Base-by-base conservation (phyloP, 2,329 filamentous ascomycete species). In the Colletotrichum sp. region DNA sequence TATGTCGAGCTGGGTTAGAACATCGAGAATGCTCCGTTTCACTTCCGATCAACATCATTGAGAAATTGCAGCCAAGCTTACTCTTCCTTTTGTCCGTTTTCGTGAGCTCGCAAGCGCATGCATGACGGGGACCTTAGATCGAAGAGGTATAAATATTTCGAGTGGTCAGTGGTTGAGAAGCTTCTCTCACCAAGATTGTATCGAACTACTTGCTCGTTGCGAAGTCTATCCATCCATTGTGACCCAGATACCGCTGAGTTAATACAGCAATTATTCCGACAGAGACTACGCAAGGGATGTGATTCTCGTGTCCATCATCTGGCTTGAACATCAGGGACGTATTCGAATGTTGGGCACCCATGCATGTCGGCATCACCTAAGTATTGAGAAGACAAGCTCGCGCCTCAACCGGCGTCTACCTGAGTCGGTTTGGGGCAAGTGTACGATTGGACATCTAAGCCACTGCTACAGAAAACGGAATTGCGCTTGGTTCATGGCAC, bases 221-320 rank as follows among this genome's bases (percentile, higher is more conserved):
- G 18, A n/a, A n/a, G 38, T n/a, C 38, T 21, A 48, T 2, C 18
- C 10, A 48, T 48, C 4, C n/a, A 48, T 13, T 21, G 6, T 48
- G n/a, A 13, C 5, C 3, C 18, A 48, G 10, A 13, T 1, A 48
- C 10, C 43, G 13, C 10, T 13, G 18, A 6, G 5, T n/a, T 4
- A 4, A 12, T 10, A 48, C 3, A 48, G 6, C 10, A 21, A 48
- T 13, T 2, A 4, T 1, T 13, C 7, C 43, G 6, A 48, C 10
- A 48, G 38, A 48, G 9, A 0, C 2, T 12, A n/a, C 1, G 9
- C 3, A 48, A n/a, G 3, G 18, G 5, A n/a, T 12, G 0, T 12
- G 18, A 6, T 48, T 12, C 8, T 4, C 3, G 18, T 12, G 5
- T 48, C n/a, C n/a, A 48, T 48, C 43, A 48, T 48, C 43, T 21